phyloP scores from a whole-genome alignment of 176 grass and related monocot species.

The Thalia dealbata region DNA sequence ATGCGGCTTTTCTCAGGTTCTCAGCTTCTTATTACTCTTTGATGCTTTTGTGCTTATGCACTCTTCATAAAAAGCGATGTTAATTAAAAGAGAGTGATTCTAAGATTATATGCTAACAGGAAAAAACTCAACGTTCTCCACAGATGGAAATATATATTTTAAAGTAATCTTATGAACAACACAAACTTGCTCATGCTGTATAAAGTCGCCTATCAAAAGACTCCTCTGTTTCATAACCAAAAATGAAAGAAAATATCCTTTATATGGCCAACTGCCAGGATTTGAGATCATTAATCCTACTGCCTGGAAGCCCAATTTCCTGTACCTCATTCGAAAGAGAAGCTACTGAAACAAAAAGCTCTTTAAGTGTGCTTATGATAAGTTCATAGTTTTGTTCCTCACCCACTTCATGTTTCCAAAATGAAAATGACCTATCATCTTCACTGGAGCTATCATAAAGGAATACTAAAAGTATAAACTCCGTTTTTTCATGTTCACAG shows the following conservation, averaged over 20 bases:
- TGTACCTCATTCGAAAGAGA: too few species aligned
- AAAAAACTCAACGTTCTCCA: background rate
- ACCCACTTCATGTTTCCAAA: background rate
- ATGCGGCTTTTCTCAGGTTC: background rate
- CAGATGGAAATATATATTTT: background rate
- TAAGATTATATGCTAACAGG: background rate
- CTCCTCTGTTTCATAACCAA: too few species aligned
- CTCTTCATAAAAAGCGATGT: too few species aligned
- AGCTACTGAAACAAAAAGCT: too few species aligned
- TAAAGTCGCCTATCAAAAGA: too few species aligned
- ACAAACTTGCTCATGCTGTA: background rate
- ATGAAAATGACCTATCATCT: background rate
- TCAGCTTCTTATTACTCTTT: background rate
- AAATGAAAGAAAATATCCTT: too few species aligned
- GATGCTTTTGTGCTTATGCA: too few species aligned
- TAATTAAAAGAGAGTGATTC: too few species aligned
- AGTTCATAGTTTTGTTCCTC: background rate
- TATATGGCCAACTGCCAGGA: too few species aligned
- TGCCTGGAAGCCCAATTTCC: too few species aligned
- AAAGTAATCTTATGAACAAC: background rate
- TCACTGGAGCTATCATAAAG: background rate
- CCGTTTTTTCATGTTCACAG: background rate
- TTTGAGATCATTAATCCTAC: too few species aligned
- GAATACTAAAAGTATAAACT: background rate
- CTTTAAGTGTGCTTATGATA: background rate